phyloP scores from a whole-genome alignment of 2,329 filamentous ascomycete genomes.

The Eutypella sp. region DNA sequence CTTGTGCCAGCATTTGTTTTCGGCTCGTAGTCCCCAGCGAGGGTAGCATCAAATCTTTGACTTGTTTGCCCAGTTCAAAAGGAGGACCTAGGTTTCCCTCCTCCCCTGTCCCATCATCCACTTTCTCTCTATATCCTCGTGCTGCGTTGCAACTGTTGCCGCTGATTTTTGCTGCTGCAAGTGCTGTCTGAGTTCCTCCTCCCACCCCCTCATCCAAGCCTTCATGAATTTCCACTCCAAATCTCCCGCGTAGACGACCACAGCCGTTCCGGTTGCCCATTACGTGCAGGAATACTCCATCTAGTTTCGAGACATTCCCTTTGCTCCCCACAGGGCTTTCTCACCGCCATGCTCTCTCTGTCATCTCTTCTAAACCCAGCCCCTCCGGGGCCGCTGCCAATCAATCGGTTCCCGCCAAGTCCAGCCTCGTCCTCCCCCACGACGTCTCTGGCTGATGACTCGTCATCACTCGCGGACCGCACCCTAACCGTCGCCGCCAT shows the following conservation, averaged over 20 bases:
- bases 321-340: conserved; percentile 21
- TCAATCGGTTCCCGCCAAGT: conserved; percentile 38
- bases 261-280: conserved; percentile 12
- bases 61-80: conserved; percentile 36
- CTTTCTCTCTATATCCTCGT: background rate
- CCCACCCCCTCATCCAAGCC: too few relatives aligned
- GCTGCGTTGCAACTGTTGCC: conserved; percentile 2
- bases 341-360: conserved; percentile 56
- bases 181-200: conserved; percentile 29
- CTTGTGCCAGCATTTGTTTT: conserved; percentile 34
- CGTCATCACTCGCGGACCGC: conserved; percentile 20
- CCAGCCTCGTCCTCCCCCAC: conserved; percentile 32
- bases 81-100: conserved; percentile 27
- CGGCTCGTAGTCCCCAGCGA: conserved; percentile 27
- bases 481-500: conserved; percentile 24
- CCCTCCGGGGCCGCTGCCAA: conserved; percentile 37
- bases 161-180: conserved; percentile 28
- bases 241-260: conserved; percentile 21
- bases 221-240: conserved; percentile 15
- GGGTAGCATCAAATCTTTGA: conserved; percentile 26
- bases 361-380: conserved; percentile 62
- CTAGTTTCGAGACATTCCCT: conserved; percentile 38
- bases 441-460: conserved; percentile 29
- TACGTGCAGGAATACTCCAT: conserved; percentile 26
- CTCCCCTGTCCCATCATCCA: conserved; percentile 12